phyloP scores from a whole-genome alignment of 1,139 yeast species.

The Suhomyces anneliseae region DNA sequence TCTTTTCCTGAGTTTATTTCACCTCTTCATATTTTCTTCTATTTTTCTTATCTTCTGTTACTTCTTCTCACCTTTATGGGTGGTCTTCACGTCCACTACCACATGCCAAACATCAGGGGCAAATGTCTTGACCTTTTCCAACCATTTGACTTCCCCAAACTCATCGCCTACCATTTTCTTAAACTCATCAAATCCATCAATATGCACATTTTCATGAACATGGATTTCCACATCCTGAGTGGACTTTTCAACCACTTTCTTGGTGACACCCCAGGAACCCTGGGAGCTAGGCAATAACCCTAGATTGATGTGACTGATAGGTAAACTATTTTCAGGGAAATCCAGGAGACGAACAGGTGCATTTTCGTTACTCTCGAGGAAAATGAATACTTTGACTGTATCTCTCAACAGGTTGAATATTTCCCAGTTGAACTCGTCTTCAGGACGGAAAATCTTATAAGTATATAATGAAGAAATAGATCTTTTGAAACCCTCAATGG shows the following conservation, averaged over 20 bases:
- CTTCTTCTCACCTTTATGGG: not conserved
- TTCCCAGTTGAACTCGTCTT: constrained; percentile 29
- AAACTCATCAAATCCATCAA: constrained; percentile 40
- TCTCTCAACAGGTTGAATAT: constrained; percentile 8
- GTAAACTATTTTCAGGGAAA: constrained; percentile 18
- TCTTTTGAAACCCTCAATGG: constrained; percentile 64
- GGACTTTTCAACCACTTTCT: constrained; percentile 16
- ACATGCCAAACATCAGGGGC: constrained; percentile 88
- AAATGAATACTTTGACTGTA: constrained; percentile 36
- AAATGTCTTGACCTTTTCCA: constrained; percentile 73
- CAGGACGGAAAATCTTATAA: constrained; percentile 31
- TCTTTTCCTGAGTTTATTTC: too few species aligned
- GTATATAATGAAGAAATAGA: constrained; percentile 54
- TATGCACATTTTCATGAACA: constrained; percentile 67
- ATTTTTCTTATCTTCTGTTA: not conserved
- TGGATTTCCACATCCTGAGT: constrained; percentile 4
- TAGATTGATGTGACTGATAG: constrained; percentile 65
- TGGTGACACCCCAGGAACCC: constrained; percentile 58
- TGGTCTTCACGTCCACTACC: constrained; percentile 52
- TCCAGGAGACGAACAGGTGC: constrained; percentile 43
- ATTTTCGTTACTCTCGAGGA: constrained; percentile 60
- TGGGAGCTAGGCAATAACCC: constrained; percentile 75
- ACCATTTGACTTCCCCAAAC: constrained; percentile 23
- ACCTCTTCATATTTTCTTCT: not conserved
- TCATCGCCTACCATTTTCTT: constrained; percentile 10